Percentiles rank a stretch among this genome's conserved stretches.
phyloP scores from a whole-genome alignment of 495 filamentous ascomycete genomes.

The Friedmanniomyces endolithicus region DNA sequence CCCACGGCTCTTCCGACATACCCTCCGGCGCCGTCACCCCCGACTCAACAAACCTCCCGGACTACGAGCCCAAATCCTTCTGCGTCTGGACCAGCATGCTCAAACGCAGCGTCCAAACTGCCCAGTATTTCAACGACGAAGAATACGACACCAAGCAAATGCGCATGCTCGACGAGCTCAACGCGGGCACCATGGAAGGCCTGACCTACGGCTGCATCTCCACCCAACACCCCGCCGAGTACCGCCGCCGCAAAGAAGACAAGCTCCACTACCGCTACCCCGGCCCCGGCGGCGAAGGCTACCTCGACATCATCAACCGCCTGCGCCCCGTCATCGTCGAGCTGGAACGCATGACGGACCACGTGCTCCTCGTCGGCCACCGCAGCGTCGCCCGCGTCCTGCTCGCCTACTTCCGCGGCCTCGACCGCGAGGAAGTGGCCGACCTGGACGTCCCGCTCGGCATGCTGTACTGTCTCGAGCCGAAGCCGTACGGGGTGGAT shows the following conservation, averaged over 20 bases:
- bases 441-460: slow-evolving; percentile 86
- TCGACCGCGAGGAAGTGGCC: slow-evolving; percentile 79
- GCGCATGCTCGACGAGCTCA: slow-evolving; percentile 95
- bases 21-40: slow-evolving; percentile 21
- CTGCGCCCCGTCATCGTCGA: slow-evolving; percentile 92
- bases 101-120: slow-evolving; percentile 70
- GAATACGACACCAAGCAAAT: slow-evolving; percentile 95
- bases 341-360: slow-evolving; percentile 91
- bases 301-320: slow-evolving; percentile 91
- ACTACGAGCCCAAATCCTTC: slow-evolving; percentile 68
- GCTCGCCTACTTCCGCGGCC: slow-evolving; percentile 87
- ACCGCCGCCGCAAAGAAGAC: slow-evolving; percentile 54
- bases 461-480: slow-evolving; percentile 84
- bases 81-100: slow-evolving; percentile 99
- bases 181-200: slow-evolving; percentile 83
- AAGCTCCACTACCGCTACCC: slow-evolving; percentile 93
- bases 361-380: slow-evolving; percentile 81
- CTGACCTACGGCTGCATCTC: slow-evolving; percentile 88
- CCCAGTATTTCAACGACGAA: slow-evolving; percentile 85
- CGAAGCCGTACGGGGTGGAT: slow-evolving; percentile 94
- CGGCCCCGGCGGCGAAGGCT: slow-evolving; percentile 87
- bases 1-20: not conserved
- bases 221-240: slow-evolving; percentile 62
- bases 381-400: slow-evolving; percentile 82
- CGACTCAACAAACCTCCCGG: slow-evolving; percentile 28